Base-by-base conservation (phyloP, 441 rosid species). In the Pelargonium citronellum region DNA sequence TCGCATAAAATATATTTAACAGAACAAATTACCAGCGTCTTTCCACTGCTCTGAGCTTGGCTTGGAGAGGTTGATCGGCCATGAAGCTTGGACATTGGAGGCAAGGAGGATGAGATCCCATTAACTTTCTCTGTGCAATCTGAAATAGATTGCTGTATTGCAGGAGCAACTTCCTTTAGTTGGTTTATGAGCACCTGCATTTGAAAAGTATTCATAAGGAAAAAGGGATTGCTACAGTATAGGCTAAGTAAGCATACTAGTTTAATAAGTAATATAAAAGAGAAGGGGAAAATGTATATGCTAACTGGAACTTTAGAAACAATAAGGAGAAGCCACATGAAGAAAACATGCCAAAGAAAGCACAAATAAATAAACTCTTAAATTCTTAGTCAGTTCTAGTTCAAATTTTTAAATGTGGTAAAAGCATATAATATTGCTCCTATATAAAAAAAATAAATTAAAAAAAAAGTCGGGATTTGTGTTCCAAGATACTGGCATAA, bases 181-280 rank as follows among this genome's bases (percentile, higher is more conserved):
- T 95, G 98, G 75, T 95, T 89, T 75, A 91, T 88, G 69, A 92
- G 97, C 83, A 92, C 99, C 99, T 95, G 82, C 44, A 78, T 44
- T 74, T 44, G 69, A 65, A 73, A 73, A 75, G 63, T 70, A 70
- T 71, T 64, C 68, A 64, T 67, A 44, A 63, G 71, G 51, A 79
- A 79, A 69, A 53, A 39, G 64, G 5, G 64, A 7, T 60, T 30
- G 27, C 64, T 20, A 60, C n/a, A 60, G 64, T 30, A 60, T 60
- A 1, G 27, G 64, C 64, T 24, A 60, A 60, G 64, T 60, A 60
- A 20, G 9, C 34, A 30, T 22, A 30, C 64, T 20, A 22, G 5
- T 60, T 60, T 4, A 9, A 22, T 30, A 60, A 22, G 15, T 60
- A 20, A 27, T 60, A 60, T 60, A 20, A 9, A 60, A 60, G n/a